A percentile compares a stretch with the other conserved stretches of the same genome.
Evolutionary conservation across 495 filamentous ascomycete species (phyloP).

Genomic region (Aspergillus heteromorphus): DNA sequence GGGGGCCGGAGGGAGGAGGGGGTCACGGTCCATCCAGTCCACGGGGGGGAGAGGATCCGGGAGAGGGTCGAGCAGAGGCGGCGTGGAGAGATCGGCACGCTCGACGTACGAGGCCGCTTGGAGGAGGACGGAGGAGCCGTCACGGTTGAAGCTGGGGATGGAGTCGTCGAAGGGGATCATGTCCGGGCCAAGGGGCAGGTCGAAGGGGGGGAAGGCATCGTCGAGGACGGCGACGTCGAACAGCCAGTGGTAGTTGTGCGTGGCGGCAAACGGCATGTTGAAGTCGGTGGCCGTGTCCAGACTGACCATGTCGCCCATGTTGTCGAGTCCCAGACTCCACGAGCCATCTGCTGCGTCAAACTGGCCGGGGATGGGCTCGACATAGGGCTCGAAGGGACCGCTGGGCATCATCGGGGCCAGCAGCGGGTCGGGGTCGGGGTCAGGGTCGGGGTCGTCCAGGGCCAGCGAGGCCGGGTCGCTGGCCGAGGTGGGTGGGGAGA

Average conservation of each 20-base stretch:
- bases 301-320: conserved; percentile 21
- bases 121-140: conserved; percentile 14
- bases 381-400: conserved; percentile 31
- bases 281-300: conserved; percentile 47
- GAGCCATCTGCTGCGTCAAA: conserved; percentile 36
- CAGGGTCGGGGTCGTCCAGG: conserved; percentile 29
- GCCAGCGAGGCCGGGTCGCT: conserved; percentile 21
- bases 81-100: background rate
- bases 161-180: conserved; percentile 17
- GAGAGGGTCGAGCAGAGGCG: background rate
- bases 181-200: conserved; percentile 24
- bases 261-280: conserved; percentile 52
- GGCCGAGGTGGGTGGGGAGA: conserved; percentile 29
- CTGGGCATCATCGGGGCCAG: conserved; percentile 32
- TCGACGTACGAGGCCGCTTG: conserved; percentile 17
- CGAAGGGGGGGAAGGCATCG: conserved; percentile 30
- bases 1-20: conserved; percentile 8
- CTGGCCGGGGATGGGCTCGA: conserved; percentile 31
- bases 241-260: conserved; percentile 52
- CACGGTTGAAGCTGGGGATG: conserved; percentile 2
- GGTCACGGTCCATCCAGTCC: conserved; percentile 31
- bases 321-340: conserved; percentile 20
- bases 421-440: conserved; percentile 25
- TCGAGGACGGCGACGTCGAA: conserved; percentile 42
- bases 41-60: conserved; percentile 18